These are phyloP conservation scores for Tetrahymena malaccensis DNA, from an alignment of 73 alveolate species.

Conservation along the genomic window DNA sequence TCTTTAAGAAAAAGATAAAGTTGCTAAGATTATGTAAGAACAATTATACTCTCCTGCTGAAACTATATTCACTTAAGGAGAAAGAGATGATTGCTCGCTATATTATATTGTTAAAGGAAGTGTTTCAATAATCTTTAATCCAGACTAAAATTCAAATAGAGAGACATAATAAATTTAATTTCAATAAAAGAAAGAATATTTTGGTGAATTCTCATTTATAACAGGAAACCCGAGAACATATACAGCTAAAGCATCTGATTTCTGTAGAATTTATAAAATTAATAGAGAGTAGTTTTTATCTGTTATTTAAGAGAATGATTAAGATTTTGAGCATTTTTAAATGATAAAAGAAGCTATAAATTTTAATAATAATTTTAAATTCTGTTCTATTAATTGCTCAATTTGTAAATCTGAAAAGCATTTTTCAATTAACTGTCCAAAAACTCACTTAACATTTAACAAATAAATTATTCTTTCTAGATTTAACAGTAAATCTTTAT, in stretches of 20 bases:
- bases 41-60: not conserved
- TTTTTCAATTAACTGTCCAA: not conserved
- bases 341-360: not conserved
- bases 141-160: not conserved
- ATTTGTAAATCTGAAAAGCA: not conserved
- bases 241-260: not conserved
- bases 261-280: not conserved
- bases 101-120: not conserved
- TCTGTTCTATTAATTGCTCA: not conserved
- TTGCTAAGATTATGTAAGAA: not conserved
- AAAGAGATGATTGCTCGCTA: not conserved
- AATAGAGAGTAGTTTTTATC: not conserved
- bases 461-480: not conserved
- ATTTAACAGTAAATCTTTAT: not conserved
- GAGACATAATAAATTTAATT: not conserved
- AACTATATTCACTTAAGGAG: not conserved
- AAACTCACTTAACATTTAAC: not conserved
- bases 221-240: not conserved
- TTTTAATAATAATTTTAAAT: not conserved
- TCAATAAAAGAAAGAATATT: not conserved
- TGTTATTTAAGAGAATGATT: not conserved
- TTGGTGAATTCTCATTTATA: not conserved
- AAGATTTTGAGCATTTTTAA: not conserved
- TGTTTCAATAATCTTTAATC: not conserved
- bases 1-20: not conserved